Conservation (phyloP, 352 stramenopile species). For the Globisporangium radiosum region DNA sequence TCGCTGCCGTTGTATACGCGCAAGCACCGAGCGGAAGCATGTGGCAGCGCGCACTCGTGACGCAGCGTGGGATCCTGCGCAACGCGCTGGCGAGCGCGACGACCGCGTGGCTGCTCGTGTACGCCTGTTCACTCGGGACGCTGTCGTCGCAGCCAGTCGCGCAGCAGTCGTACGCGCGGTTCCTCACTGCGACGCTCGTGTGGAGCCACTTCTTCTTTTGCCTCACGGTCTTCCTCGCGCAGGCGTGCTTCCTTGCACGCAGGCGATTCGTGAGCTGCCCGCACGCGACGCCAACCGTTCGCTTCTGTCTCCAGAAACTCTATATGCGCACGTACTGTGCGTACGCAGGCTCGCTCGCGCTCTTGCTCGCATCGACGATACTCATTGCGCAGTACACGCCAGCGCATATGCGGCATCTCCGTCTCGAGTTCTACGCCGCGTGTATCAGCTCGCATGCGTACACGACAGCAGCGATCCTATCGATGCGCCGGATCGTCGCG, state of each 20-base stretch:
- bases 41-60: conserved; percentile 1
- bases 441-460: neutral
- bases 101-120: neutral
- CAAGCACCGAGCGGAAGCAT: neutral
- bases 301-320: conserved; percentile 3
- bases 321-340: neutral
- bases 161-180: conserved; percentile 3
- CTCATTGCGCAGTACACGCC: neutral
- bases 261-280: neutral
- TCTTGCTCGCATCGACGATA: neutral
- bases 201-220: neutral
- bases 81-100: neutral
- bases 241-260: conserved; percentile 2
- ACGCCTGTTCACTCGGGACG: neutral
- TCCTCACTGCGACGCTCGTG: neutral
- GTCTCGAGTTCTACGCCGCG: conserved; percentile 5
- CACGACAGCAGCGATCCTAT: conserved; percentile 1
- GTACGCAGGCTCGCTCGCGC: neutral
- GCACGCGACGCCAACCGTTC: neutral
- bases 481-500: conserved; percentile 2
- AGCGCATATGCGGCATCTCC: neutral
- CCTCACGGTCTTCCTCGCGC: neutral
- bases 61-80: neutral
- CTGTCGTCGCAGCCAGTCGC: neutral
- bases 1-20: too few species aligned